Evolutionary conservation across 139 green algal genomes (phyloP), one percentile per base, ranked within the genome.

Genomic region (Ostreobium quekettii): DNA sequence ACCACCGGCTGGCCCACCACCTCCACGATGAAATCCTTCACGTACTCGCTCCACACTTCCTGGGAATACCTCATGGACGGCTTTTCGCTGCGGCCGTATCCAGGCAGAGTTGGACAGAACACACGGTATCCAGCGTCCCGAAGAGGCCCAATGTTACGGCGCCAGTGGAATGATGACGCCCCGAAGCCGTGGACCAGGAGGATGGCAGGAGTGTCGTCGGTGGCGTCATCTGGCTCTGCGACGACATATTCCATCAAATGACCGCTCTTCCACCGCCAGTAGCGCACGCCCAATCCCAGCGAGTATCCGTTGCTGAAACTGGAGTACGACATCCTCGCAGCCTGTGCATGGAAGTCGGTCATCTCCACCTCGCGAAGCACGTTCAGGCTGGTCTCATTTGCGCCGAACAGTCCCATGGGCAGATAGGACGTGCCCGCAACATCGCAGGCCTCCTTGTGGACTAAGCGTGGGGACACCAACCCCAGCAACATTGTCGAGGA

Each of bases 121-220:
- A 66, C 59, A 15, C 15, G 60, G 76, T 83, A 93, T 26, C 95
- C 93, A 24, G 74, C 71, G 0, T 32, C 65, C 8, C 83, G 82
- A 46, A 95, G 78, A 0, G 72, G 75, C 0, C 53, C 70, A 29
- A 93, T 71, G 65, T 95, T 92, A 64, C 64, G 78, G 0, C 93
- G 77, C 81, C 85, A 98, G 70, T 98, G 93, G 67, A 95, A 89
- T 7, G 82, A 81, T 65, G 96, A 96, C 2, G 93, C 93, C n/a
- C 93, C 93, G 71, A 98, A 98, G 37, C 93, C 93, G 69, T 98
- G 93, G 36, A 96, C 84, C 36, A 98, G 77, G 67, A 98, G 63
- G 5, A 97, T 66, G 4, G 85, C 70, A 6, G 88, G 84, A 1
- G 67, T 72, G 2, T 73, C 72, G 8, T 26, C 19, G 7, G 28